Base-by-base conservation (phyloP, 225 moss, liverwort and hornwort genomes). In the Straminergon stramineum region DNA sequence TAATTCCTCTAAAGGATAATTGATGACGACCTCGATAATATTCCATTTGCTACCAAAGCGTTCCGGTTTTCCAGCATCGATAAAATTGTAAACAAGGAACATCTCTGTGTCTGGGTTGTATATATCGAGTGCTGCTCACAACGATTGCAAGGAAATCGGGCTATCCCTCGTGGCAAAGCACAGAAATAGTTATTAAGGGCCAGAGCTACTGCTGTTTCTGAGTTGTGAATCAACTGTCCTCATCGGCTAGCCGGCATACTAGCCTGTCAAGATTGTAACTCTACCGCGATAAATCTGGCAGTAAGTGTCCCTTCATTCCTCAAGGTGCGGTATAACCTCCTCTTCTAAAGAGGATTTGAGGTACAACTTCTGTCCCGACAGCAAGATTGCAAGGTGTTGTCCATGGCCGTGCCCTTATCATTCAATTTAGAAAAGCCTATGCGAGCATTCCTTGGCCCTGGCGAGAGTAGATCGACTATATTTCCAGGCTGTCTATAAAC, bases 221-320 rank as follows among this genome's bases (percentile, higher is more conserved):
- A 68, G 68, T 89, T 84, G 43, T 89, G 76, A 62, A 84, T 85
- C 63, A 85, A 58, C 84, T 61, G 88, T 86, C 82, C 32, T 89
- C 89, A 61, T 87, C 89, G 55, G 30, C 69, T 37, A 58, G 85
- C 81, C 85, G 70, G 84, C 84, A 86, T 55, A 61, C 84, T 80
- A 31, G 86, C 60, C 86, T 80, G 67, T 67, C 86, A 73, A 79
- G 79, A 79, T 57, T 78, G 69, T 69, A 86, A 86, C 84, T 89
- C 87, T 64, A 23, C 28, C 74, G 86, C 55, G 86, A 90, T 81
- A 80, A 91, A 87, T 83, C 91, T 88, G 88, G 88, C 76, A 86
- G 55, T 31, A 57, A 90, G 55, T 48, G 81, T 88, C 88, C 83
- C 88, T 64, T 17, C 62, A 68, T 79, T 90, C 83, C 90, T 91